A percentile compares a stretch with the other conserved stretches of the same genome.
These are phyloP conservation scores for Ustulina deusta DNA, from an alignment of 2,329 filamentous ascomycete genomes.

Conservation along the genomic window DNA sequence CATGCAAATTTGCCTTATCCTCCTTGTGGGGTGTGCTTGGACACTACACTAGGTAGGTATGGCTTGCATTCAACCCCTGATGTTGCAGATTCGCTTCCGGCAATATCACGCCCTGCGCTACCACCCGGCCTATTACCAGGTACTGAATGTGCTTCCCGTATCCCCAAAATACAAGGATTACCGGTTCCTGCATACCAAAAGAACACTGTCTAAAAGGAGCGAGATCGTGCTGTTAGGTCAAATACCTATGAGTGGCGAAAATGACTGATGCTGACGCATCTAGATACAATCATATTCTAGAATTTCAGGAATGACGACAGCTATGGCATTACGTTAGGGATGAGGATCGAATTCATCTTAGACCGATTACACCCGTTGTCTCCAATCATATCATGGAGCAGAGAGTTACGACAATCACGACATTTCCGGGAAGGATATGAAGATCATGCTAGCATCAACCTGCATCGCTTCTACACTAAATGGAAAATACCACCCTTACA, in stretches of 20 bases:
- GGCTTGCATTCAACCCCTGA: slow-evolving; percentile 34
- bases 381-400: neutral
- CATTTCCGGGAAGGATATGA: slow-evolving; percentile 8
- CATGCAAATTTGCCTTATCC: slow-evolving; percentile 15
- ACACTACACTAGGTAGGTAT: no score
- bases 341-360: neutral
- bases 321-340: neutral
- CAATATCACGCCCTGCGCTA: slow-evolving; percentile 7
- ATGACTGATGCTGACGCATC: neutral
- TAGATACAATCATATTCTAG: neutral
- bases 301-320: neutral
- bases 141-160: slow-evolving; percentile 18
- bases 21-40: slow-evolving; percentile 27
- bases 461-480: slow-evolving; percentile 15
- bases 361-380: neutral
- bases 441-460: slow-evolving; percentile 16
- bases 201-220: slow-evolving; percentile 6
- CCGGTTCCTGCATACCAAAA: slow-evolving; percentile 37
- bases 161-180: neutral
- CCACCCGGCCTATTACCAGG: slow-evolving; percentile 22
- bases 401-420: slow-evolving; percentile 19
- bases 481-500: slow-evolving; percentile 28
- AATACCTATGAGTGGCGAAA: neutral
- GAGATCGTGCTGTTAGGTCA: neutral
- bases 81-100: slow-evolving; percentile 33